Base-by-base conservation (phyloP, 441 rosid genomes). In the Populus hybrid region DNA sequence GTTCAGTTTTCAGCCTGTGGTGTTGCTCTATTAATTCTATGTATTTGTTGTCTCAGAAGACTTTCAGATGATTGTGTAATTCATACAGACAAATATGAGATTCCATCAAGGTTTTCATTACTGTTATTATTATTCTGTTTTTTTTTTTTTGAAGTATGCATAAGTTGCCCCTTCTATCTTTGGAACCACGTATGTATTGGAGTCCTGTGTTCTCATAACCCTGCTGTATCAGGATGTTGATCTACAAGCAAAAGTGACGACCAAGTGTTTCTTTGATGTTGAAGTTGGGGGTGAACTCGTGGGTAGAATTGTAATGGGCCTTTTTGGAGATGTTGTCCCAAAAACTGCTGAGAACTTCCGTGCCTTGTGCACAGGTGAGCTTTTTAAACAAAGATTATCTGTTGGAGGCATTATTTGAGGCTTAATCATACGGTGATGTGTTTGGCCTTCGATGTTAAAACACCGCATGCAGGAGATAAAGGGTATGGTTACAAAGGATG, bases 311-410 rank as follows among this genome's bases (percentile, higher is more conserved):
- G 95, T 93, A 59, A 91, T 96, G 75, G 99, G 99, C 70, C 86
- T 96, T 76, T 96, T 78, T 26, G 98, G 99, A 68, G 98, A 93
- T 73, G 97, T 89, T 84, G 98, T 94, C 67, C 98, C 99, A 1
- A 91, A 91, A 74, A 96, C 99, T 8, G 95, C 84, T 1, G 99
- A 96, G 86, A 96, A 96, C 83, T 96, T 96, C 77, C 98, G 95
- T 21, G 95, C 95, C 73, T 77, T 96, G 64, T 96, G 99, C 86
- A 90, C 98, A 80, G 99, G 99, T 82, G 79, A 85, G 85, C 50
- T 76, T 81, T 76, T 35, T 85, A 54, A 65, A 32, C 23, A 67
- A 57, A 9, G 50, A 23, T n/a, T 70, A 30, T 30, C 40, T 14
- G 24, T 24, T 54, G 24, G 16, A n/a, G 57, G 21, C 23, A 10